Percentiles rank a stretch among this genome's conserved stretches.
Conservation (phyloP, 2,329 filamentous ascomycete genomes). For the Cytospora schulzeri region DNA sequence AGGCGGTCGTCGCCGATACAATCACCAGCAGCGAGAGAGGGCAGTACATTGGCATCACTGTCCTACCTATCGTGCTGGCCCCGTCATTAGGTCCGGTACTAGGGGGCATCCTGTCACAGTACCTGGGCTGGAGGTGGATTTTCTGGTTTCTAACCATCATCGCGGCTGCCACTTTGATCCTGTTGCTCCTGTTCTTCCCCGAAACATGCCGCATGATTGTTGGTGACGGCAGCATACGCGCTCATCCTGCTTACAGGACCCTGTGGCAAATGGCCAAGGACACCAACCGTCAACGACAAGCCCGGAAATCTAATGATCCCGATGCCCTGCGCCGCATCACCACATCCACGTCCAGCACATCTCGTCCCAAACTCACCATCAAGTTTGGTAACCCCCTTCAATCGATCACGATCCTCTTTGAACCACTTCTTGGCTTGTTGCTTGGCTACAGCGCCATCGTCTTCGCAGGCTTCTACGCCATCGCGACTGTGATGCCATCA, state of each 20-base stretch:
- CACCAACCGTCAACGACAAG: conserved; percentile 12
- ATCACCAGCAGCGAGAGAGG: conserved; percentile 64
- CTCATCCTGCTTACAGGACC: conserved; percentile 35
- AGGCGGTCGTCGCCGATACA: conserved; percentile 65
- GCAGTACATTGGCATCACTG: conserved; percentile 57
- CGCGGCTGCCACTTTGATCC: conserved; percentile 37
- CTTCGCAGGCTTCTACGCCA: conserved; percentile 54
- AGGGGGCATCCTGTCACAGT: conserved; percentile 52
- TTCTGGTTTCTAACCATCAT: conserved; percentile 56
- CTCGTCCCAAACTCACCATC: conserved; percentile 21
- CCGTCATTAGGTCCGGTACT: conserved; percentile 47
- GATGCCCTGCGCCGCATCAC: conserved; percentile 20
- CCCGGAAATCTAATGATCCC: conserved; percentile 10
- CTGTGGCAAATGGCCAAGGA: conserved; percentile 34
- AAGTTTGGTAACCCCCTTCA: conserved; percentile 89
- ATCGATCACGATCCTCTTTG: conserved; percentile 77
- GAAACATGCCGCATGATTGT: conserved; percentile 48
- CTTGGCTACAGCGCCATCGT: conserved; percentile 48
- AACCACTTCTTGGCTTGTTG: conserved; percentile 71
- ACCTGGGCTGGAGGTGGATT: conserved; percentile 52
- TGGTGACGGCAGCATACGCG: conserved; percentile 45
- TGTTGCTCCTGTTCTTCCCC: conserved; percentile 47
- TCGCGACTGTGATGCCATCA: conserved; percentile 48
- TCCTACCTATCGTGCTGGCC: conserved; percentile 49
- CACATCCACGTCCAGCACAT: conserved; percentile 8